phyloP scores from a whole-genome alignment of 164 flowering plant species.

The Aristolochia contorta region DNA sequence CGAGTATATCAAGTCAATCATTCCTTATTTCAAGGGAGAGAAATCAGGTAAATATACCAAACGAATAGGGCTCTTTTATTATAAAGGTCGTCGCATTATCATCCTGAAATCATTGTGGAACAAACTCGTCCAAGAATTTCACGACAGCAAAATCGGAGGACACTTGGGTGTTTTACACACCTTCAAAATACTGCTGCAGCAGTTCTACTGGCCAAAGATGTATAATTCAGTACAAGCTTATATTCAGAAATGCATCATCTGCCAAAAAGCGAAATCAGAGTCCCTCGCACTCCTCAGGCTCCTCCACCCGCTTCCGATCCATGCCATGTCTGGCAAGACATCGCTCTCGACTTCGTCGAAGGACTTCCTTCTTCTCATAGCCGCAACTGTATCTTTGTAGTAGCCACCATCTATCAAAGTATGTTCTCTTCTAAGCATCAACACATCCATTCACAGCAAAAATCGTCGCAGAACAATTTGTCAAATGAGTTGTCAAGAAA shows the following conservation, averaged over 20 bases:
- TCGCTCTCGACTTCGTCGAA: neutral
- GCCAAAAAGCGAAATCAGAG: neutral
- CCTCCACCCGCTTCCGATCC: slow-evolving; percentile 1
- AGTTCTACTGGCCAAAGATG: neutral
- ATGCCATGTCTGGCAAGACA: neutral
- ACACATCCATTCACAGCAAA: neutral
- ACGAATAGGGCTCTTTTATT: no score
- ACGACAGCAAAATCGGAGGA: no score
- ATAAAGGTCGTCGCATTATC: no score
- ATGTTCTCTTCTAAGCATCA: neutral
- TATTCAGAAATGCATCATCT: neutral
- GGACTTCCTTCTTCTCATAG: neutral
- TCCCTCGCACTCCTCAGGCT: neutral
- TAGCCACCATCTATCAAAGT: no score
- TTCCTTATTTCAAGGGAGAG: no score
- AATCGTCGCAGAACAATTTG: neutral
- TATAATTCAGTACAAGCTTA: neutral
- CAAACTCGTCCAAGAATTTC: no score
- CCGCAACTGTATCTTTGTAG: neutral
- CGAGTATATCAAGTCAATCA: no score
- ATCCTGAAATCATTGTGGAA: no score
- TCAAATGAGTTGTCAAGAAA: neutral
- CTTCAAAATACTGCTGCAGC: neutral
- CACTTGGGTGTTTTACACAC: neutral
- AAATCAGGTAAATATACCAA: no score